phyloP scores from a whole-genome alignment of 2,329 filamentous ascomycete species.

The Fusarium gaditjirri region DNA sequence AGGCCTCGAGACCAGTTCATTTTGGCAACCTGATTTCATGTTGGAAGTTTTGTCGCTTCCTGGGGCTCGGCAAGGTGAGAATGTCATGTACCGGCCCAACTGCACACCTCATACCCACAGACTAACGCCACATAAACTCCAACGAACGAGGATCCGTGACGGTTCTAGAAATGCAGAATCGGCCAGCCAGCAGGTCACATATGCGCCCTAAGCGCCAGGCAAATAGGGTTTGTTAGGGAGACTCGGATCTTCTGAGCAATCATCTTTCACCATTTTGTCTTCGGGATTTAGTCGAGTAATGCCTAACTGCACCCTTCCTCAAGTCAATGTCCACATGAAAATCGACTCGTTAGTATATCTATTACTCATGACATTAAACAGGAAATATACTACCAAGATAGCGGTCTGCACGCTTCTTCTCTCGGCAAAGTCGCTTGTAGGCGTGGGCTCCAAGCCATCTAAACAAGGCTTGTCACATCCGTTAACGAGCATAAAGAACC shows the following conservation, averaged over 20 bases:
- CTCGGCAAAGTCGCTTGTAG: not conserved
- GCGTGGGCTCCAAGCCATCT: not conserved
- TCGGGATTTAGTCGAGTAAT: not conserved
- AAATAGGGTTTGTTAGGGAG: not conserved
- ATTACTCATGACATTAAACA: not conserved
- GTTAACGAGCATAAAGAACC: not conserved
- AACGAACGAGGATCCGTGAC: not conserved
- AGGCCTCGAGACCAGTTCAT: not conserved
- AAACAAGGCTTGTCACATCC: not conserved
- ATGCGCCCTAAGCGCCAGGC: not conserved
- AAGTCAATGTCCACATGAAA: not conserved
- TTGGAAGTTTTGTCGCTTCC: not conserved
- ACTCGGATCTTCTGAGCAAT: slow-evolving; percentile 2
- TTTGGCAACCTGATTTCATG: not conserved
- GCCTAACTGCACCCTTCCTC: not conserved
- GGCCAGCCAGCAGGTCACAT: not conserved
- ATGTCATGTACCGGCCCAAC: not conserved
- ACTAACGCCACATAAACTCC: not conserved
- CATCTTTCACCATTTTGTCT: not conserved
- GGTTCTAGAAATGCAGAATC: not conserved
- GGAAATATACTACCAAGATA: not conserved
- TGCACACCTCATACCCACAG: not conserved
- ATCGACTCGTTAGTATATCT: not conserved
- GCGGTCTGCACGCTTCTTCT: not conserved
- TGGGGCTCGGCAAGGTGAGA: not conserved